These are phyloP conservation scores for Aegilops sharonensis DNA, from an alignment of 176 grass and related monocot genomes.

Conservation along the genomic window DNA sequence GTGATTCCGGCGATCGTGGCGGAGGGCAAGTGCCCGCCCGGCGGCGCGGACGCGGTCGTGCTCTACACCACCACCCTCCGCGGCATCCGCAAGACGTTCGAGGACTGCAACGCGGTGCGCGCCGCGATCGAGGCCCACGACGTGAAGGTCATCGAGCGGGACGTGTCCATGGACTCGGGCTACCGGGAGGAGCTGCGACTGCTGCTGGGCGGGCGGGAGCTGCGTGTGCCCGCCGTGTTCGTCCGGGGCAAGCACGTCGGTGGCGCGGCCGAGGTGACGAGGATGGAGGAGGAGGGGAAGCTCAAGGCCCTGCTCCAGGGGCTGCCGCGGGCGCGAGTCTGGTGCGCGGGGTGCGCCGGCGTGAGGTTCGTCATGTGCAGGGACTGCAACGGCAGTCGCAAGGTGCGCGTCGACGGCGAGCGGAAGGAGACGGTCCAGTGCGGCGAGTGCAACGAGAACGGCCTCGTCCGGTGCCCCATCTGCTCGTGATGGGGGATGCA, in stretches of 20 bases:
- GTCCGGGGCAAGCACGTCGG: constrained; percentile 70
- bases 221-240: constrained; percentile 79
- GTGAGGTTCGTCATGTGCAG: constrained; percentile 94
- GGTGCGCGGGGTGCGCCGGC: constrained; percentile 83
- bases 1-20: constrained; percentile 51
- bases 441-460: constrained; percentile 91
- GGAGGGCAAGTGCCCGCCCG: constrained; percentile 57
- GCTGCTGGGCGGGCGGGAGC: constrained; percentile 62
- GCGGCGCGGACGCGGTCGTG: constrained; percentile 63
- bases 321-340: constrained; percentile 63
- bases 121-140: constrained; percentile 66
- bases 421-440: constrained; percentile 62
- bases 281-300: constrained; percentile 86
- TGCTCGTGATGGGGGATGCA: constrained; percentile 49
- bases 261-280: constrained; percentile 65
- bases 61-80: constrained; percentile 91
- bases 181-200: constrained; percentile 86
- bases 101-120: constrained; percentile 89
- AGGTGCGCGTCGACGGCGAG: constrained; percentile 69
- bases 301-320: constrained; percentile 60
- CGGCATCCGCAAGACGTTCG: constrained; percentile 81
- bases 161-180: constrained; percentile 99
- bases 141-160: constrained; percentile 81
- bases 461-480: constrained; percentile 84
- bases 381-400: constrained; percentile 93